phyloP scores from a whole-genome alignment of 345 rosid species.

The Cardiospermum halicacabum region DNA sequence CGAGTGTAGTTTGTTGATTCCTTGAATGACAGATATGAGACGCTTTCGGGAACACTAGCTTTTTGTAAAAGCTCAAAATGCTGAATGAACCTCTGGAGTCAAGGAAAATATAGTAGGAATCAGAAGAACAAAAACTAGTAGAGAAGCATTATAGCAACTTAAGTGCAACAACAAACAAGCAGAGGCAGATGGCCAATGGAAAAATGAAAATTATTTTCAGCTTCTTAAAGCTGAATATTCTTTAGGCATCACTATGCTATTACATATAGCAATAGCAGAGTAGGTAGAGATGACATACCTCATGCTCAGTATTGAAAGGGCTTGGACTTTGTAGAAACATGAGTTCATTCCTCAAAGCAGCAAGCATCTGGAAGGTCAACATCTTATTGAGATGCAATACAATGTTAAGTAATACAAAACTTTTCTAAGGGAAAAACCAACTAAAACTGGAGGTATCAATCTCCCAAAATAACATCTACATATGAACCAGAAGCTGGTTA shows the following conservation, averaged over 20 bases:
- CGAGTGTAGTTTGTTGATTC: constrained; percentile 67
- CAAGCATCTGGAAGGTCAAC: constrained; percentile 55
- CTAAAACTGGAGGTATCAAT: neutral
- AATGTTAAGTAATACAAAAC: constrained; percentile 1
- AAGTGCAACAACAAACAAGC: neutral
- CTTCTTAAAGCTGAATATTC: neutral
- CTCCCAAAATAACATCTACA: neutral
- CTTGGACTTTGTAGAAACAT: constrained; percentile 46
- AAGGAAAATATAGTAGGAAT: constrained; percentile 8
- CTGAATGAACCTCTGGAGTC: constrained; percentile 74
- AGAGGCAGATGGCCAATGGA: neutral
- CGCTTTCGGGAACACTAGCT: constrained; percentile 79
- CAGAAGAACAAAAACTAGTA: neutral
- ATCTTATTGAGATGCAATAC: constrained; percentile 3
- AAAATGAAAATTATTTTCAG: neutral
- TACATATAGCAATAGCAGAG: neutral
- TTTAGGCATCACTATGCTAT: neutral
- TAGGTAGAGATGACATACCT: constrained; percentile 36
- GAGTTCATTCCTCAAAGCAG: constrained; percentile 82
- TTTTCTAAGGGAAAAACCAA: neutral
- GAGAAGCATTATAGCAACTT: neutral
- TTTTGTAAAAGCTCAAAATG: constrained; percentile 94
- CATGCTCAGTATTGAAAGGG: constrained; percentile 77
- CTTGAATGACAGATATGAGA: constrained; percentile 61
- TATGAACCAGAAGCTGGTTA: neutral